Evolutionary conservation across 805 yeast genomes (phyloP).

Genomic region (Hanseniaspora guilliermondii): DNA sequence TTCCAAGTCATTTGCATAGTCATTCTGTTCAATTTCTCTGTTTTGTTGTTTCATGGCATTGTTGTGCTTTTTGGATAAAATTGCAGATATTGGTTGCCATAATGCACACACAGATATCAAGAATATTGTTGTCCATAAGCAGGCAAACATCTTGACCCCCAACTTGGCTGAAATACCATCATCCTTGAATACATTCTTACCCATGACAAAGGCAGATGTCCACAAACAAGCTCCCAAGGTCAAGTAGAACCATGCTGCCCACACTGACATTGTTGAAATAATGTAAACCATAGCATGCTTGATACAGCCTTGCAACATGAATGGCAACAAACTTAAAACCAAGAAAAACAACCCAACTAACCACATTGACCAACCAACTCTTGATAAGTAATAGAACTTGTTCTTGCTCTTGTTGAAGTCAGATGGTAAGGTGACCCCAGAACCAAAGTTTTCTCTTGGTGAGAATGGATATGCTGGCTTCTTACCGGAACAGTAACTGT

Average conservation of each 20-base stretch:
- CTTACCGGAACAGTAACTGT: constrained; percentile 40
- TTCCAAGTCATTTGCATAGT: background rate
- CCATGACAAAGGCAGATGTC: constrained; percentile 46
- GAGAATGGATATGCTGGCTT: constrained; percentile 76
- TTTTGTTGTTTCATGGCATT: constrained; percentile 26
- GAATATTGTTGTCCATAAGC: constrained; percentile 47
- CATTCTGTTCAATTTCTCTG: constrained; percentile 25
- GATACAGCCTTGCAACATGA: constrained; percentile 18
- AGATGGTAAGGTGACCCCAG: constrained; percentile 40
- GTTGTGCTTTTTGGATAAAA: constrained; percentile 7
- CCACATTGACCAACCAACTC: constrained; percentile 56
- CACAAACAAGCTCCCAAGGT: constrained; percentile 36
- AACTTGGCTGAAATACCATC: constrained; percentile 33
- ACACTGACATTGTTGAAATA: constrained; percentile 14
- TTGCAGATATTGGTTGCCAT: constrained; percentile 11
- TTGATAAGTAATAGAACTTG: constrained; percentile 51
- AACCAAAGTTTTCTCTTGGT: constrained; percentile 59
- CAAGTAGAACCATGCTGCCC: constrained; percentile 36
- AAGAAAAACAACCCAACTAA: constrained; percentile 46
- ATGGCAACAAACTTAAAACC: constrained; percentile 35
- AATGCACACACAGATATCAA: constrained; percentile 15
- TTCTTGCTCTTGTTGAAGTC: constrained; percentile 38
- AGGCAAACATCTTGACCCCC: constrained; percentile 43
- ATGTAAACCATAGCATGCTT: constrained; percentile 17
- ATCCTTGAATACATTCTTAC: constrained; percentile 36